Evolutionary conservation across 2,329 filamentous ascomycete species (phyloP).

Genomic region (Monosporascus sp.): DNA sequence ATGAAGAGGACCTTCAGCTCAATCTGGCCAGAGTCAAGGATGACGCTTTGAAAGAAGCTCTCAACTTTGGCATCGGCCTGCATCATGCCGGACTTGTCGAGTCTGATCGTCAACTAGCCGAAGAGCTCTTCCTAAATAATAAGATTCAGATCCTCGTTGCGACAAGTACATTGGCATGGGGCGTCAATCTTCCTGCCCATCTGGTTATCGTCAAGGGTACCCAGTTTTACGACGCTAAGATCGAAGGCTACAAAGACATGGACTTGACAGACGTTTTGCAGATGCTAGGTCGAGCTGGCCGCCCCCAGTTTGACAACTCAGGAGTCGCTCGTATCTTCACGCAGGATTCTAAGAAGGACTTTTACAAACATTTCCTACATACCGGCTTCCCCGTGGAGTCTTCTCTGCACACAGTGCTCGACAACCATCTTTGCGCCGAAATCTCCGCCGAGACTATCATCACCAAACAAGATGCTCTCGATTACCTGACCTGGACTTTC

Average conservation of each 20-base stretch:
- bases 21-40: constrained; percentile 91
- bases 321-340: constrained; percentile 97
- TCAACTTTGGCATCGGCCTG: constrained; percentile 93
- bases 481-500: constrained; percentile 99
- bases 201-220: constrained; percentile 97
- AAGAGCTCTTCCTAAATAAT: constrained; percentile 94
- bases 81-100: constrained; percentile 97
- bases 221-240: constrained; percentile 97
- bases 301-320: constrained; percentile 92
- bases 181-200: constrained; percentile 94
- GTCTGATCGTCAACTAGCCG: constrained; percentile 82
- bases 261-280: constrained; percentile 96
- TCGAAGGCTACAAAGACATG: constrained; percentile 98
- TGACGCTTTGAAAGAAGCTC: constrained; percentile 83
- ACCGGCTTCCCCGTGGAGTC: constrained; percentile 98
- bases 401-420: constrained; percentile 88
- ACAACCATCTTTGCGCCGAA: constrained; percentile 95
- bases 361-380: constrained; percentile 98
- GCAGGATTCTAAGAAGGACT: constrained; percentile 95
- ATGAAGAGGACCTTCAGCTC: constrained; percentile 84
- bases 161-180: constrained; percentile 95
- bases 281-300: constrained; percentile 93
- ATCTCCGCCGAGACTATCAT: constrained; percentile 87
- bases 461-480: constrained; percentile 93
- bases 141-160: constrained; percentile 97